These are phyloP conservation scores for Mycena leptocephala DNA, from an alignment of 768 basidiomycete genomes.

Conservation along the genomic window DNA sequence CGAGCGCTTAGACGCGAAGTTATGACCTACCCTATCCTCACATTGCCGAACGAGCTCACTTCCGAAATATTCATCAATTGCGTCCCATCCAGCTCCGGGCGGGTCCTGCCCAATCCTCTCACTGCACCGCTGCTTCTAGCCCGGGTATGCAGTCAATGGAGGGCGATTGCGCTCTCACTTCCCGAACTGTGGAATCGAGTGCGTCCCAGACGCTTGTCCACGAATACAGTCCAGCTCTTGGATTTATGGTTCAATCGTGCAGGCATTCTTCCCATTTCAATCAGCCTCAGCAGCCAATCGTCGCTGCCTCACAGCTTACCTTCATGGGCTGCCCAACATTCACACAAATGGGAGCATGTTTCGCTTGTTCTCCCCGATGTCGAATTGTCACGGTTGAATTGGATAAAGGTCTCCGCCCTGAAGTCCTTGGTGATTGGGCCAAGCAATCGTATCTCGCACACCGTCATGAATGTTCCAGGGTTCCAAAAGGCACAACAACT, in stretches of 20 bases:
- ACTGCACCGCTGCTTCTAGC: background rate
- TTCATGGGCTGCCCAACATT: background rate
- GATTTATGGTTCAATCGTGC: background rate
- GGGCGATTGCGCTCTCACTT: background rate
- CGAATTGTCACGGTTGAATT: background rate
- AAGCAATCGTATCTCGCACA: background rate
- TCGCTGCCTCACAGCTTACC: background rate
- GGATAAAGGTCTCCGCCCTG: background rate
- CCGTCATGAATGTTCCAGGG: background rate
- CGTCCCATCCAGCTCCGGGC: background rate
- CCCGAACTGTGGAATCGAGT: background rate
- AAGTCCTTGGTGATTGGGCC: background rate
- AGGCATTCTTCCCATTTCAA: background rate
- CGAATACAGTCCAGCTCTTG: background rate
- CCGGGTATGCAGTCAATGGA: background rate
- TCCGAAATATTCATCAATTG: background rate
- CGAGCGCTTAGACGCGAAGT: background rate
- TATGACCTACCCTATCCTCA: slow-evolving; percentile 3
- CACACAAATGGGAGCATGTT: background rate
- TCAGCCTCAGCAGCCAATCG: background rate
- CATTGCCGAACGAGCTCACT: background rate
- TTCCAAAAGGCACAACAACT: background rate
- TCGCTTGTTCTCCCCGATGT: background rate
- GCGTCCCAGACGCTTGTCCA: background rate
- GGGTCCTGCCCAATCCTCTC: background rate